Evolutionary conservation across 805 yeast species (phyloP).

Genomic region (Myxozyma nipponensis): DNA sequence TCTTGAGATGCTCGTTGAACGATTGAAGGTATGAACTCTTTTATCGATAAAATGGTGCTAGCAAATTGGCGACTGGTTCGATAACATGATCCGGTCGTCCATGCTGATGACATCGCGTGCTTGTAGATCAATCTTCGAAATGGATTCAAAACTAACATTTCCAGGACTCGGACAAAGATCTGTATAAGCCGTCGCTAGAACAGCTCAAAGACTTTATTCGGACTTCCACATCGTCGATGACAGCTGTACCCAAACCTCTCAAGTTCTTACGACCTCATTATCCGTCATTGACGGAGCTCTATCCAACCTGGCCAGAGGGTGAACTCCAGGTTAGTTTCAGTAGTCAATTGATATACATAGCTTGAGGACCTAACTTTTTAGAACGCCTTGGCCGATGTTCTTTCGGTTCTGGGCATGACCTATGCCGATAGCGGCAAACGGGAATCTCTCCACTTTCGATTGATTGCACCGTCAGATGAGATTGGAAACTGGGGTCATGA

Average conservation of each 20-base stretch:
- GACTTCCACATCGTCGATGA: constrained; percentile 96
- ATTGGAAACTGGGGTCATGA: constrained; percentile 96
- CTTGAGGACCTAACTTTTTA: background rate
- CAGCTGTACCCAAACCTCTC: constrained; percentile 98
- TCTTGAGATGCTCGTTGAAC: constrained; percentile 80
- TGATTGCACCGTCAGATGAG: constrained; percentile 53
- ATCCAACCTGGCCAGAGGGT: constrained; percentile 60
- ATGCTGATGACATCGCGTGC: too few relatives aligned
- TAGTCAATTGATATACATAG: background rate
- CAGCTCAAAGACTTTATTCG: constrained; percentile 73
- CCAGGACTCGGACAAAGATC: constrained; percentile 39
- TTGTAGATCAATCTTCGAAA: background rate
- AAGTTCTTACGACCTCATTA: constrained; percentile 90
- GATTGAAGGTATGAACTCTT: constrained; percentile 57
- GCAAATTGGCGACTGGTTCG: background rate
- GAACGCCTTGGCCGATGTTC: constrained; percentile 69
- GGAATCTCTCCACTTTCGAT: constrained; percentile 76
- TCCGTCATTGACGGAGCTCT: constrained; percentile 59
- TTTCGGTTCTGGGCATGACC: constrained; percentile 94
- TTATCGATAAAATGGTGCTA: too few relatives aligned
- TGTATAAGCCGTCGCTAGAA: constrained; percentile 60
- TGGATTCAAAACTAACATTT: background rate
- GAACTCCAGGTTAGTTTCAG: constrained; percentile 36
- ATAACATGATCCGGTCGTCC: background rate
- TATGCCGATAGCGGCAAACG: constrained; percentile 75